A percentile compares a stretch with the other conserved stretches of the same genome.
Evolutionary conservation across 2,329 filamentous ascomycete species (phyloP).

Genomic region (Xylaria sp.): DNA sequence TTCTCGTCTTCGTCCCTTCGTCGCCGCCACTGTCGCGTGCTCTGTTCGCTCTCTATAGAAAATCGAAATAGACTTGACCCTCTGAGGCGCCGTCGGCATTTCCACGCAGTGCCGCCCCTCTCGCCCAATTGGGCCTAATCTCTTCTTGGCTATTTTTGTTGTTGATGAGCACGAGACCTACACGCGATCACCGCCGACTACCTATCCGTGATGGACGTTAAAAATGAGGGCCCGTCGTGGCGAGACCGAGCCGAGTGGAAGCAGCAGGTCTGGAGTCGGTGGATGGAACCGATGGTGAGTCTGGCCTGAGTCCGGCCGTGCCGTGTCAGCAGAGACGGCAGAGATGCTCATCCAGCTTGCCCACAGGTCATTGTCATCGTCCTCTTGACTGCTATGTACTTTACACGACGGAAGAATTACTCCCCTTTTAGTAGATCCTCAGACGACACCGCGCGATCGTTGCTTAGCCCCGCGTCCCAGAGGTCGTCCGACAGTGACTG

Average conservation of each 20-base stretch:
- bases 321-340: not conserved
- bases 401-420: slow-evolving; percentile 35
- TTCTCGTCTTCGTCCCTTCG: slow-evolving; percentile 2
- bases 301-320: not conserved
- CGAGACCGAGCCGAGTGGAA: slow-evolving; percentile 23
- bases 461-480: slow-evolving; percentile 21
- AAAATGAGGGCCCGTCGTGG: slow-evolving; percentile 20
- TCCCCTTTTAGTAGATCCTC: slow-evolving; percentile 27
- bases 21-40: slow-evolving; percentile 10
- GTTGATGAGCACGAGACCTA: slow-evolving; percentile 6
- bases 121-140: not conserved
- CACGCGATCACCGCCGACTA: not conserved
- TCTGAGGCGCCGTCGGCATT: not conserved
- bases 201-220: slow-evolving; percentile 10
- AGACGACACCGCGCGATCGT: slow-evolving; percentile 19
- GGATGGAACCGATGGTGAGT: slow-evolving; percentile 24
- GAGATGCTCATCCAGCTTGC: slow-evolving; percentile 1
- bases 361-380: slow-evolving; percentile 35
- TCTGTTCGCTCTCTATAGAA: slow-evolving; percentile 3
- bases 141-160: not conserved
- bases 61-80: not conserved
- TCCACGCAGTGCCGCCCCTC: not conserved
- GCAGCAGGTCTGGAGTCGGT: slow-evolving; percentile 24
- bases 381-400: slow-evolving; percentile 35
- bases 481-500: slow-evolving; percentile 21